Conservation (phyloP, 257 asterid genomes). For the Capsicum baccatum region DNA sequence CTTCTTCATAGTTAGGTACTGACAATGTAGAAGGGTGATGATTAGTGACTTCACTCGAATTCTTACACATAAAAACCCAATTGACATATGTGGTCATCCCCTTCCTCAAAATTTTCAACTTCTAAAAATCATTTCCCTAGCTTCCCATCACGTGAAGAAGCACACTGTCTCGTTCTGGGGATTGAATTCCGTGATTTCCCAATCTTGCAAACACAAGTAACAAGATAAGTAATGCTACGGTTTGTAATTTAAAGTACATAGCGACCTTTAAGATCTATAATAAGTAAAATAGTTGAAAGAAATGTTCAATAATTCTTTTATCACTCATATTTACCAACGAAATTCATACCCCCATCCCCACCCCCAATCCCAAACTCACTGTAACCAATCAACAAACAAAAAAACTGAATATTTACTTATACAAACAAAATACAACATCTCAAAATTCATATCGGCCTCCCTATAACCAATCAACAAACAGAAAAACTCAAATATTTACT, state of each 20-base stretch:
- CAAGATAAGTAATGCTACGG: background rate
- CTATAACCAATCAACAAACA: too few relatives aligned
- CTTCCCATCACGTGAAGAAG: background rate
- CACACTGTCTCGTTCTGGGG: too few relatives aligned
- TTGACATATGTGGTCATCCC: background rate
- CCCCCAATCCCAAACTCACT: too few relatives aligned
- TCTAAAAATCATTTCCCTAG: background rate
- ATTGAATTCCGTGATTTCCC: background rate
- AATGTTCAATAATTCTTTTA: too few relatives aligned
- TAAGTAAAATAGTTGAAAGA: background rate
- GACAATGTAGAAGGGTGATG: slow-evolving; percentile 14
- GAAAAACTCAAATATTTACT: too few relatives aligned
- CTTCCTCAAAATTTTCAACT: background rate
- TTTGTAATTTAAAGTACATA: background rate
- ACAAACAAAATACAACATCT: too few relatives aligned
- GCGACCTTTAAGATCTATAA: background rate
- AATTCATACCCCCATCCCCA: too few relatives aligned
- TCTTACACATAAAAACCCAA: slow-evolving; percentile 1
- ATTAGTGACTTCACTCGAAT: background rate
- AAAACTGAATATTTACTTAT: too few relatives aligned
- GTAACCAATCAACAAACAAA: too few relatives aligned
- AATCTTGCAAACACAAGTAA: background rate
- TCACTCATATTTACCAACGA: too few relatives aligned
- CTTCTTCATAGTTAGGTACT: background rate
- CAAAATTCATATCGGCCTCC: too few relatives aligned